These are phyloP conservation scores for Starmerella lactis-condensi DNA, from an alignment of 805 yeast genomes.

Conservation along the genomic window DNA sequence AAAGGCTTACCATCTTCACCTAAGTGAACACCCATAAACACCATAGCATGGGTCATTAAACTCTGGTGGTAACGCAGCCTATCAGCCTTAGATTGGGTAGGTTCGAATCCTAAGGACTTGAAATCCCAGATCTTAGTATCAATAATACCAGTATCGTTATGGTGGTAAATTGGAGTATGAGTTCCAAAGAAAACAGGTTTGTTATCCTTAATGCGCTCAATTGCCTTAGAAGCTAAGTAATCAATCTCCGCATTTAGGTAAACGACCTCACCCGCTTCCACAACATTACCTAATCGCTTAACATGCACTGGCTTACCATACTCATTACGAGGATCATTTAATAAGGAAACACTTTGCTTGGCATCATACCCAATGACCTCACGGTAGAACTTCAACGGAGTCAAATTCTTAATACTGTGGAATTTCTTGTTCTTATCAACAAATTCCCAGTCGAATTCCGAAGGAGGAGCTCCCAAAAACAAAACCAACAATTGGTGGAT, in stretches of 20 bases:
- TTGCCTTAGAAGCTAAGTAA: slow-evolving; percentile 39
- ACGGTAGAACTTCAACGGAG: slow-evolving; percentile 48
- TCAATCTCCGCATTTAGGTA: slow-evolving; percentile 53
- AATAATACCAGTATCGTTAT: slow-evolving; percentile 47
- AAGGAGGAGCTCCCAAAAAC: slow-evolving; percentile 66
- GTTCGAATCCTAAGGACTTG: slow-evolving; percentile 29
- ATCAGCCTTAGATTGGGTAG: slow-evolving; percentile 41
- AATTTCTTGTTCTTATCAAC: slow-evolving; percentile 44
- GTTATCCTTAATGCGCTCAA: slow-evolving; percentile 48
- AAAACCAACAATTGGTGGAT: slow-evolving; percentile 48
- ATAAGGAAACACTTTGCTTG: slow-evolving; percentile 39
- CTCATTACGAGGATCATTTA: slow-evolving; percentile 68
- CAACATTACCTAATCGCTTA: slow-evolving; percentile 56
- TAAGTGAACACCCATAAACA: slow-evolving; percentile 61
- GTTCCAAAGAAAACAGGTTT: slow-evolving; percentile 79
- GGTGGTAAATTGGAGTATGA: slow-evolving; percentile 66
- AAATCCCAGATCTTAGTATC: slow-evolving; percentile 55
- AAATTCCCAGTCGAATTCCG: slow-evolving; percentile 56
- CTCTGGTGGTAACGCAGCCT: slow-evolving; percentile 54
- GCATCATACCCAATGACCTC: slow-evolving; percentile 37
- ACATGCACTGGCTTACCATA: slow-evolving; percentile 47
- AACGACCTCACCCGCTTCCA: slow-evolving; percentile 48
- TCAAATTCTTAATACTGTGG: slow-evolving; percentile 29
- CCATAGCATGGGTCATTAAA: slow-evolving; percentile 82
- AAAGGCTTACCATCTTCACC: slow-evolving; percentile 42